These are phyloP conservation scores for Simplicillium aogashimaense DNA, from an alignment of 2,329 filamentous ascomycete species.

Conservation along the genomic window DNA sequence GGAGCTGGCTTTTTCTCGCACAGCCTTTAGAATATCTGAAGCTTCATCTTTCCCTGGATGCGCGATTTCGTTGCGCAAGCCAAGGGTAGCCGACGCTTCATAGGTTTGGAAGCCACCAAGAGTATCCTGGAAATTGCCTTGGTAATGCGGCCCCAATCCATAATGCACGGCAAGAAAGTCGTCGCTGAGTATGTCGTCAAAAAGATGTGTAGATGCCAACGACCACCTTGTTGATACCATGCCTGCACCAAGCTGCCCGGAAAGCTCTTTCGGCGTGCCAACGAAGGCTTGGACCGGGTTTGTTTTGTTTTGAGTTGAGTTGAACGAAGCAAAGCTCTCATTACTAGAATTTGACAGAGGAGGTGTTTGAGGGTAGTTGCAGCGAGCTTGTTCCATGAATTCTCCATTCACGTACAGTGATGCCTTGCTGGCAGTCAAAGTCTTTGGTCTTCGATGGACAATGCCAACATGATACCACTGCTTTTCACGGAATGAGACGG, in stretches of 20 bases:
- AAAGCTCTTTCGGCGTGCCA: constrained; percentile 83
- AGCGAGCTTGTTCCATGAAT: constrained; percentile 85
- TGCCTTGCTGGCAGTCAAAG: constrained; percentile 68
- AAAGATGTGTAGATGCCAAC: constrained; percentile 78
- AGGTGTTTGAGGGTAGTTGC: constrained; percentile 74
- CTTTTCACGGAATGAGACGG: constrained; percentile 61
- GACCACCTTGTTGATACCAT: constrained; percentile 76
- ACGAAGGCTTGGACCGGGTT: constrained; percentile 83
- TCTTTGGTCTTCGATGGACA: constrained; percentile 71
- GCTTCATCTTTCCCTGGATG: constrained; percentile 83
- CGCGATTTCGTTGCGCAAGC: constrained; percentile 82
- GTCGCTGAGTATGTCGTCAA: constrained; percentile 80
- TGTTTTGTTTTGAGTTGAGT: constrained; percentile 43
- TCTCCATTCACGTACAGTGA: constrained; percentile 88
- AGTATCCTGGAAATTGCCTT: constrained; percentile 94
- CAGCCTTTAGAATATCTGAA: constrained; percentile 85
- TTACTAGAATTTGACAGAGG: constrained; percentile 51
- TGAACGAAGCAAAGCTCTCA: constrained; percentile 62
- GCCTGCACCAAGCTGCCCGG: constrained; percentile 62
- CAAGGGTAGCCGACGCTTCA: constrained; percentile 79
- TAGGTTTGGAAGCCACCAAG: constrained; percentile 96
- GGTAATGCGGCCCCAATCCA: constrained; percentile 81
- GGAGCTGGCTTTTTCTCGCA: constrained; percentile 72
- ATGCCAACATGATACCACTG: constrained; percentile 91
- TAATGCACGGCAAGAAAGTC: constrained; percentile 87